Base-by-base conservation (phyloP, 305 asterid genomes). In the Nicotiana rustica region DNA sequence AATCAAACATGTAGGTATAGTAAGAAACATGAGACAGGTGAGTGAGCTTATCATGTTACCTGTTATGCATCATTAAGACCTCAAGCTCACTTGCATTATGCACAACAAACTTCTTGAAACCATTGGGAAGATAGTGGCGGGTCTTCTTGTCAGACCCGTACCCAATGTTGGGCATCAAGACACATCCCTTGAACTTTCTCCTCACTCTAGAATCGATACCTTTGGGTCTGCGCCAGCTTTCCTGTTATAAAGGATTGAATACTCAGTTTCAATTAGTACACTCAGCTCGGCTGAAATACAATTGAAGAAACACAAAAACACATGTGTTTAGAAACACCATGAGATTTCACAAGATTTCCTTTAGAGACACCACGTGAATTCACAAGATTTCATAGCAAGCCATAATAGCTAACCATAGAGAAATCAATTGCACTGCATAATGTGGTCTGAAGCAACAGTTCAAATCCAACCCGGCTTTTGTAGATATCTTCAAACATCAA, bases 171-270 rank as follows among this genome's bases (percentile, higher is more conserved):
- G 92, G 92, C 92, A 89, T 89, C 57, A 89, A 78, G 13, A 83
- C 82, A 81, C 88, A 83, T 87, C 92, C 92, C 78, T 89, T 89
- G 87, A 89, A 89, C 88, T 89, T 89, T 47, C 92, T 84, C 80
- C 92, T 86, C 21, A 89, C 92, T 10, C 90, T 89, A 14, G 92
- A 89, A 62, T 89, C 92, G 38, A 87, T 89, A 89, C 92, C 92
- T 82, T 86, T 88, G 66, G 90, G 92, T 82, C 91, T 83, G 64
- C 89, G 89, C 92, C 92, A 88, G 86, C 65, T 89, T 77, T 66
- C 38, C 92, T 87, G 84, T 19, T 13, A 35, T 55, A 4, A 81
- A 8, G 35, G 55, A 61, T 41, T 31, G 38, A 19, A 71, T 12
- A 4, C 6, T 41, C 35, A n/a, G 77, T 52, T 41, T 31, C 13